These are phyloP conservation scores for Parathielavia hyrcaniae DNA, from an alignment of 495 filamentous ascomycete genomes.

Conservation along the genomic window DNA sequence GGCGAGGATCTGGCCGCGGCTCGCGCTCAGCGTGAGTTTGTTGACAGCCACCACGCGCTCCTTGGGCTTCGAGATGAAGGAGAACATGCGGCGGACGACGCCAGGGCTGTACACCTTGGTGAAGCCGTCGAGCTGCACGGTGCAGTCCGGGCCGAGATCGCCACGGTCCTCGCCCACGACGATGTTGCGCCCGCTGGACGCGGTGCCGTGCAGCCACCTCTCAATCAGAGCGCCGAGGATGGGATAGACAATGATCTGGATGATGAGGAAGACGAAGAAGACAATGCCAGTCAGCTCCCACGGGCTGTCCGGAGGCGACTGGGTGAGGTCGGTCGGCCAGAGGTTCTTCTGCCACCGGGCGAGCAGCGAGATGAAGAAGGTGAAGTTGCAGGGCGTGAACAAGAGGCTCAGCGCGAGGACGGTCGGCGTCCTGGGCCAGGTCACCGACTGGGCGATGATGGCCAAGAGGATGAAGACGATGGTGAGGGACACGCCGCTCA, in stretches of 20 bases:
- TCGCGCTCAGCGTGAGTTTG: conserved; percentile 55
- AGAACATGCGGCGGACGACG: conserved; percentile 53
- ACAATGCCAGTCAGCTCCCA: conserved; percentile 60
- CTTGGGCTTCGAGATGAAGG: conserved; percentile 47
- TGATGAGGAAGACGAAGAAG: conserved; percentile 60
- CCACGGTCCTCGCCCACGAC: conserved; percentile 32
- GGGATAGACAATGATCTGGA: conserved; percentile 70
- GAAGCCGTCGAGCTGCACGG: conserved; percentile 61
- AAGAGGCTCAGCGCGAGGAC: conserved; percentile 60
- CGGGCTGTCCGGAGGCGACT: conserved; percentile 52
- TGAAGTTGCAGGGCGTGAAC: conserved; percentile 72
- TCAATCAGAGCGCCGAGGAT: conserved; percentile 66
- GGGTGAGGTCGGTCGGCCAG: conserved; percentile 49
- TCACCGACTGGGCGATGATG: conserved; percentile 61
- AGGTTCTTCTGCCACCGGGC: conserved; percentile 59
- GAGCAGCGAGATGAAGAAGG: conserved; percentile 62
- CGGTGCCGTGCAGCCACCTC: conserved; percentile 65
- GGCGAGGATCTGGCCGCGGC: conserved; percentile 71
- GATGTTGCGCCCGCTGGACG: conserved; percentile 54
- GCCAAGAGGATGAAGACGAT: conserved; percentile 61
- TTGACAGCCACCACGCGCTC: conserved; percentile 68
- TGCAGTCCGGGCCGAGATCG: conserved; percentile 37
- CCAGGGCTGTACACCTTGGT: conserved; percentile 68
- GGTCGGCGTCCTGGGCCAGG: conserved; percentile 48
- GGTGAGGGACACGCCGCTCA: conserved; percentile 62